Evolutionary conservation across 306 rosid species (phyloP), one percentile per base, ranked within the genome.

Genomic region (Lathyrus sativus): DNA sequence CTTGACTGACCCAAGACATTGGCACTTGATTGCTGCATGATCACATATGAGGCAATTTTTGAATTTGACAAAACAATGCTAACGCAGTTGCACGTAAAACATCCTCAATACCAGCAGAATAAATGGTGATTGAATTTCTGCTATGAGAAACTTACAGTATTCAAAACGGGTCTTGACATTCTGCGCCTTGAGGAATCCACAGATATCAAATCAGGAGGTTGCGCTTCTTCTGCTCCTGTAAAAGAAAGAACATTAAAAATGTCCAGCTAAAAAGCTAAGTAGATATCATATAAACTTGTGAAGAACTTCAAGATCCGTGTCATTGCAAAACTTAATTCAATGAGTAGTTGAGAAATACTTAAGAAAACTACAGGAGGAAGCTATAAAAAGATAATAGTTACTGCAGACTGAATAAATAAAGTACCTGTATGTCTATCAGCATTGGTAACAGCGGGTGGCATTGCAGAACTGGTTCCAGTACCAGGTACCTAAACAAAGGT

Each of bases 391-490:
- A 26, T 0, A 26, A 3, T 26, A 26, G 29, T 26, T 26, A 26
- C 4, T 26, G 29, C 29, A 26, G 29, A 26, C 3, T 26, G 29
- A 26, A 26, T 26, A 26, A 59, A 41, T 56, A 51, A 74, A 49
- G 9, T 76, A 92, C 98, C 96, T 74, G 88, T 83, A 50, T 74
- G 89, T 68, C 93, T 85, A 64, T 92, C 96, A 35, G 82, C 80
- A 83, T 59, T 86, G 22, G 82, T 78, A 26, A 79, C 76, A 19
- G 84, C 85, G 12, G 86, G 90, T 37, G 88, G 96, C 77, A 89
- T 48, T 65, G 89, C 96, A 56, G 96, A 85, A 80, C 96, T 92
- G 61, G 95, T 86, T 83, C 91, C 96, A 42, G 84, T 88, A 76
- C 83, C 82, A 11, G 86, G 79, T 26, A 85, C 98, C 98, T 89